Evolutionary conservation across 371 early-diverging fungal species (phyloP).

Genomic region (Mortierella sp.): DNA sequence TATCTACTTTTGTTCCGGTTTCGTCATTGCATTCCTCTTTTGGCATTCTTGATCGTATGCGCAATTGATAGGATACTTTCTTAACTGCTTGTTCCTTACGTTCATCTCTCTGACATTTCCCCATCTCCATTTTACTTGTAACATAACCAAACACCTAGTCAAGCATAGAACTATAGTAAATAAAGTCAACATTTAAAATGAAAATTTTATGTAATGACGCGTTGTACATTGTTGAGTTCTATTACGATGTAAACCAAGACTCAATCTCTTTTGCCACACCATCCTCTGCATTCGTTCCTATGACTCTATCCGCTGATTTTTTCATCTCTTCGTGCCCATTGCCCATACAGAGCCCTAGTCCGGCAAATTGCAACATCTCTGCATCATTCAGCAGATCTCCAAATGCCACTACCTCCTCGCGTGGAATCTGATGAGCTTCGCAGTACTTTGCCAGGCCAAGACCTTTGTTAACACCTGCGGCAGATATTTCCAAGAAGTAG

Average conservation of each 20-base stretch:
- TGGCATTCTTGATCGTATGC: background rate
- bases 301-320: conserved; percentile 39
- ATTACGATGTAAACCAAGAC: conserved; percentile 32
- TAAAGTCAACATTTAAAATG: background rate
- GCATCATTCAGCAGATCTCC: conserved; percentile 70
- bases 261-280: conserved; percentile 51
- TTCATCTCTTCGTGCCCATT: conserved; percentile 55
- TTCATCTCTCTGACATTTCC: background rate
- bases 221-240: background rate
- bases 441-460: conserved; percentile 59
- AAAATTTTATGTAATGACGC: background rate
- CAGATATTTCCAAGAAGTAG: conserved; percentile 66
- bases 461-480: conserved; percentile 66
- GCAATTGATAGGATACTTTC: background rate
- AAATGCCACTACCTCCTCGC: conserved; percentile 62
- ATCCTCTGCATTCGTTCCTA: conserved; percentile 49
- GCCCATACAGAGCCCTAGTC: conserved; percentile 54
- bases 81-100: conserved; percentile 2
- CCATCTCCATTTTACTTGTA: conserved; percentile 13
- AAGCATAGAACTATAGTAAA: background rate
- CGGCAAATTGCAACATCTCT: conserved; percentile 67
- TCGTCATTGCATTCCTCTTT: conserved; percentile 3
- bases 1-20: background rate
- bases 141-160: background rate
- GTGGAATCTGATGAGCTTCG: conserved; percentile 38